Evolutionary conservation across 208 protist species (phyloP), one percentile per base, ranked within the genome.

Genomic region (Trypanosoma cruzi): DNA sequence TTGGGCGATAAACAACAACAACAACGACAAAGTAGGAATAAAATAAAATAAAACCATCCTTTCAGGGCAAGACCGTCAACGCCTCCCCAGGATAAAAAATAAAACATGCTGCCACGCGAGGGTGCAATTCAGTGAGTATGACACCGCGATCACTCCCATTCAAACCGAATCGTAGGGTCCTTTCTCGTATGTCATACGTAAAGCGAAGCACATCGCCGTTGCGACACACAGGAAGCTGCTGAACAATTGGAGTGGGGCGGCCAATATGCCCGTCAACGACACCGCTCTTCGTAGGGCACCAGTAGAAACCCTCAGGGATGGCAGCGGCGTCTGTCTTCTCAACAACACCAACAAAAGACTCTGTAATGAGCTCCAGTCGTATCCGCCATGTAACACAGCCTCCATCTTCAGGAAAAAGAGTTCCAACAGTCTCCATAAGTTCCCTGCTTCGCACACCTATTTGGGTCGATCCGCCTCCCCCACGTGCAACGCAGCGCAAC

Each of bases 381-480:
- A 95, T 73, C 28, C 79, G 79, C 90, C 90, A 95, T 18, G 73
- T 64, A 16, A 95, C 79, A 8, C 84, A 24, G 11, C 87, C 81
- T 4, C 72, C 50, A 57, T 92, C 87, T 61, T 85, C 73, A 0
- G 80, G 89, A 50, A 82, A 89, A 20, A 68, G 48, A 10, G 36
- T 34, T 0, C 70, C 44, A 14, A 95, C 56, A 5, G 29, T 40
- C 32, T 84, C 72, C 48, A 95, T 80, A n/a, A 73, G 76, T 49
- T 95, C 87, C 50, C 86, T 82, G 70, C 85, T 90, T 26, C 90
- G 84, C 46, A 95, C 84, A 29, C 90, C 90, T 68, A 95, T 90
- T 68, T 93, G 86, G 10, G 77, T 79, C 10, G 52, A 55, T 8
- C 65, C 65, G 11, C 71, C 64, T 22, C 37, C 31, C 18, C 75